Base-by-base conservation (phyloP, 192 early-diverging fungal species). In the Coemansia sp. region DNA sequence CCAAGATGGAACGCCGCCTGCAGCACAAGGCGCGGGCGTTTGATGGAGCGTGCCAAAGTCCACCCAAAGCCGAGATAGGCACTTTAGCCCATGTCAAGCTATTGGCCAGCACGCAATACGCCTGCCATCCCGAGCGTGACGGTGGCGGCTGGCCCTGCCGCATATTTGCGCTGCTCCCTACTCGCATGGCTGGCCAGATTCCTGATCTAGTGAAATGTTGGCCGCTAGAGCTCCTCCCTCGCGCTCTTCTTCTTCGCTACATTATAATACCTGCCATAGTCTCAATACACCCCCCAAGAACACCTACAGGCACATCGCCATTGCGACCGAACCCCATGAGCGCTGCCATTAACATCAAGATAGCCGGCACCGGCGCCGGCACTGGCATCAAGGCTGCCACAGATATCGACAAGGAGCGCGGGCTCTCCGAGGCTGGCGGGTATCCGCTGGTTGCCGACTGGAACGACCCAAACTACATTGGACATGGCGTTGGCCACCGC, bases 401-500 rank as follows among this genome's bases (percentile, higher is more conserved):
- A 2, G 72, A 75, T 23, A 48, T 75, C 15, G 72, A 61, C 33
- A 75, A 68, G 47, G 72, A 75, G 29, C 13, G 52, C 6, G 72
- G 72, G 14, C 45, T 58, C 3, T 17, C 33, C 6, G 72, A 75
- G 25, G 72, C 72, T 10, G 72, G 65, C 23, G 72, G 72, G 17
- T 75, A 75, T 25, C 72, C 72, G 4, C 61, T 75, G 8, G 41
- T 68, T 8, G 8, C 60, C 4, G 65, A 75, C 45, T 68, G 65
- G 60, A 67, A 48, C 25, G 72, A 75, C 34, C 57, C 72, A 9
- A 23, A 38, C n/a, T 75, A 75, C 49, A 75, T 68, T 15, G 72
- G 72, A 2, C 72, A 75, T 31, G 72, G 72, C 25, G 65, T 75
- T 14, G 65, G 57, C 1, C 72, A 76, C 36, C 72, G 72, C 49